Base-by-base conservation (phyloP, 2,329 filamentous ascomycete species). In the Tolypocladium amazonense region DNA sequence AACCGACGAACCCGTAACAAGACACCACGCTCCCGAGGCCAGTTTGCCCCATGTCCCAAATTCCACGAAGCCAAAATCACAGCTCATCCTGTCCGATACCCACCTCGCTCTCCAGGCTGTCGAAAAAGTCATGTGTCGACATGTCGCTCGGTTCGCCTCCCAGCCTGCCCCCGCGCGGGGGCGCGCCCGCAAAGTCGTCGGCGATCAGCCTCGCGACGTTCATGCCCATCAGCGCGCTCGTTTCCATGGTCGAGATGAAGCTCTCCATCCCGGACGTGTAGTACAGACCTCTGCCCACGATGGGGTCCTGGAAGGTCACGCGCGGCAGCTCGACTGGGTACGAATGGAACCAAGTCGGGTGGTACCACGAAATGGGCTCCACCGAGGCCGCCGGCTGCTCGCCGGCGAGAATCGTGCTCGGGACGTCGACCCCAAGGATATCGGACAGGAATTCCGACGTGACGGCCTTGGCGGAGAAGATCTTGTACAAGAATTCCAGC, bases 211-310 rank as follows among this genome's bases (percentile, higher is more conserved):
- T 81, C 11, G 90, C 90, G 25, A 94, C 86, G 69, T 94, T 94
- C 81, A 83, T 90, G 0, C 94, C 94, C 85, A 94, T 94, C 65
- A 97, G 74, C 1, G 90, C 89, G 71, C 87, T 96, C 8, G 94
- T 97, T 78, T 99, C 94, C 94, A 99, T 97, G 0, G 92, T 96
- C 12, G 89, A 94, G 65, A 97, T 95, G 71, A 99, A 97, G 65
- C 88, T 88, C 75, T 97, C 93, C 52, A 97, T 95, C 2, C 84
- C 86, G 14, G 84, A 85, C 0, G 86, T 88, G 69, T 88, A 88
- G 73, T 86, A 94, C 18, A 93, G 68, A 0, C 84, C 83, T 8
- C 81, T 73, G 6, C 84, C 86, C 3, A 97, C 71, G 63, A 87
- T 77, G 3, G 88, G 83, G 62, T 94, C 88, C 65, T 97, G 91